These are phyloP conservation scores for Nitzschia inconspicua DNA, from an alignment of 108 stramenopile species.

Conservation along the genomic window DNA sequence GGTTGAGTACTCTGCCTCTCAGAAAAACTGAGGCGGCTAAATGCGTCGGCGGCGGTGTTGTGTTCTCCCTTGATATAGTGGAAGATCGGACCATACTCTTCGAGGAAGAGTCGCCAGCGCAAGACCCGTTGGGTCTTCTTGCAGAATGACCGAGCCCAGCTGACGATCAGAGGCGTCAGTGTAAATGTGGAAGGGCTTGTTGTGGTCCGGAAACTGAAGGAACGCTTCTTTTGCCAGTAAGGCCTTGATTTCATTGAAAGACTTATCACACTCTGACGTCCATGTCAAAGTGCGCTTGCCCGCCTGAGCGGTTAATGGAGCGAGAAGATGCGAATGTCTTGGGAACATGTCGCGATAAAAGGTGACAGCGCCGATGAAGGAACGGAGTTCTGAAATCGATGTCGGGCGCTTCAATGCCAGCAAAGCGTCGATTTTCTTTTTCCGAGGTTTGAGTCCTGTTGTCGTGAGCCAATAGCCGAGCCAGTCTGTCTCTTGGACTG, in stretches of 20 bases:
- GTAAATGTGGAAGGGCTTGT: conserved; percentile 31
- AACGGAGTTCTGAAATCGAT: conserved; percentile 22
- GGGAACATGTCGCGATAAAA: conserved; percentile 46
- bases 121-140: no score
- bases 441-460: conserved; percentile 33
- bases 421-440: conserved; percentile 37
- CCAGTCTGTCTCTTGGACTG: conserved; percentile 31
- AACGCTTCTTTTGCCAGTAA: conserved; percentile 22
- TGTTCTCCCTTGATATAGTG: conserved; percentile 22
- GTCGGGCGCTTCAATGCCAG: conserved; percentile 20
- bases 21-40: no score
- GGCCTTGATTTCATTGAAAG: conserved; percentile 31
- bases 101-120: no score
- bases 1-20: no score
- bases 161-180: conserved; percentile 30
- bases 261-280: conserved; percentile 18
- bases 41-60: no score
- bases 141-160: no score
- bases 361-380: conserved; percentile 41
- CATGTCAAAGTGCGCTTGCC: conserved; percentile 21
- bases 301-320: conserved; percentile 25
- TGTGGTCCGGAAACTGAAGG: conserved; percentile 32
- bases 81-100: conserved; percentile 18
- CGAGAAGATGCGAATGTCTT: conserved; percentile 36
- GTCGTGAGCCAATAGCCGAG: conserved; percentile 40